Percentiles rank a stretch among this genome's conserved stretches.
phyloP scores from a whole-genome alignment of 2,329 filamentous ascomycete species.

The Colletotrichum plurivorum region DNA sequence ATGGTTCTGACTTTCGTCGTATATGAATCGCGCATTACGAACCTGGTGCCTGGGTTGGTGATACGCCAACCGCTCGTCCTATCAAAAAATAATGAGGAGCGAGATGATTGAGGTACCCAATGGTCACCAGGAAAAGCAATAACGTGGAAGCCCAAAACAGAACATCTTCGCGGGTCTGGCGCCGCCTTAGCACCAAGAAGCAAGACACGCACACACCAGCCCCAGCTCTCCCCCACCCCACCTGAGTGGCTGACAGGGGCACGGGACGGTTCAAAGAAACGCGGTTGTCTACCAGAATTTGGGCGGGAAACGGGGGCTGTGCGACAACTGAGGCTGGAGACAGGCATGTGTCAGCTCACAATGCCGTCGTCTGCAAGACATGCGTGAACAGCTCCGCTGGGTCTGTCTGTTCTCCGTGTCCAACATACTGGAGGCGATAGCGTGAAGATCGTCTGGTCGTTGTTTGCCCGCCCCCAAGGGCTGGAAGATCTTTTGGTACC shows the following conservation, averaged over 20 bases:
- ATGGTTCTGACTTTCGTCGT: neutral
- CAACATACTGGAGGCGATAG: neutral
- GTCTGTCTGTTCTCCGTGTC: neutral
- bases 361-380: neutral
- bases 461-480: neutral
- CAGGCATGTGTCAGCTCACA: constrained; percentile 5
- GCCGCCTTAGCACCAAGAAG: constrained; percentile 7
- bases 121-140: constrained; percentile 18
- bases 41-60: too few relatives aligned
- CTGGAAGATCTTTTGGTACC: constrained; percentile 22
- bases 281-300: neutral
- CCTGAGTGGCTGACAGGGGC: constrained; percentile 25
- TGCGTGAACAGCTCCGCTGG: neutral
- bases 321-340: neutral
- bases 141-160: constrained; percentile 13
- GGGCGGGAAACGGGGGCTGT: constrained; percentile 4
- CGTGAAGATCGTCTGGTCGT: constrained; percentile 15
- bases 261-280: constrained; percentile 21
- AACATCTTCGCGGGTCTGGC: constrained; percentile 8
- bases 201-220: neutral
- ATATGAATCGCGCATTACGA: neutral
- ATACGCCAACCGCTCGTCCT: too few relatives aligned
- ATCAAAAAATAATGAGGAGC: neutral
- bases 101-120: neutral
- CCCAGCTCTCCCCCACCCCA: constrained; percentile 8